A percentile compares a stretch with the other conserved stretches of the same genome.
phyloP scores from a whole-genome alignment of 805 yeast species.

The Metschnikowia arizonensis region DNA sequence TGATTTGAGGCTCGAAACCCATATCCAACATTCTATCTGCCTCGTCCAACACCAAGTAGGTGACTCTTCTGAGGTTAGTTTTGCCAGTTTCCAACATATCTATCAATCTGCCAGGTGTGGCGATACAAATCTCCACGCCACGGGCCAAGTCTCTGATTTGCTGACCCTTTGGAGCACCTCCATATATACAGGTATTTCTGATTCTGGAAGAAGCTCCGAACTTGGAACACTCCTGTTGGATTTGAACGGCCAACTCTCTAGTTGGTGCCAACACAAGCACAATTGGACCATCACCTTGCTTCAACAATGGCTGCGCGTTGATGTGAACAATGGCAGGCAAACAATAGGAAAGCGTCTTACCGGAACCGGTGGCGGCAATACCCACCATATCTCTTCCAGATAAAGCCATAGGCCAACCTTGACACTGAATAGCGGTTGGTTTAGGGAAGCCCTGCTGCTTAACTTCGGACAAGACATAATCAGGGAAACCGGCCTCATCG shows the following conservation, averaged over 20 bases:
- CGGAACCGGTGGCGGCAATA: constrained; percentile 98
- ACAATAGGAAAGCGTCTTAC: constrained; percentile 96
- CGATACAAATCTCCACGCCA: constrained; percentile 94
- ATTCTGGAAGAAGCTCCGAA: constrained; percentile 90
- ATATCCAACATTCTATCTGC: constrained; percentile 99
- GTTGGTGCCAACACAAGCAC: constrained; percentile 96
- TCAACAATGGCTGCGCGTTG: constrained; percentile 92
- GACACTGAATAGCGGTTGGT: constrained; percentile 97
- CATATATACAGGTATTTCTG: constrained; percentile 95
- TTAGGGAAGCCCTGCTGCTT: constrained; percentile 86
- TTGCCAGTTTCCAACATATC: constrained; percentile 95
- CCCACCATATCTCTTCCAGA: constrained; percentile 99
- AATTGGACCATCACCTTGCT: constrained; percentile 96
- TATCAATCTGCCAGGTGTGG: constrained; percentile 98
- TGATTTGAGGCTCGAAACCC: constrained; percentile 99
- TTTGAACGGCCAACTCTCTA: constrained; percentile 97
- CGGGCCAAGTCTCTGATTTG: constrained; percentile 94
- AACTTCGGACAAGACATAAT: constrained; percentile 84
- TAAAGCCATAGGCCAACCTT: constrained; percentile 99
- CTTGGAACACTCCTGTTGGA: constrained; percentile 92
- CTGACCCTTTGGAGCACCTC: constrained; percentile 98
- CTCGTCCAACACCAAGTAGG: constrained; percentile 95
- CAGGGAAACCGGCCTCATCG: constrained; percentile 98
- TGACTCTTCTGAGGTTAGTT: constrained; percentile 93
- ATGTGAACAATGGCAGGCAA: constrained; percentile 96